A percentile compares a stretch with the other conserved stretches of the same genome.
Conservation (phyloP, 75 land plant species). For the Picea sitchensis region DNA sequence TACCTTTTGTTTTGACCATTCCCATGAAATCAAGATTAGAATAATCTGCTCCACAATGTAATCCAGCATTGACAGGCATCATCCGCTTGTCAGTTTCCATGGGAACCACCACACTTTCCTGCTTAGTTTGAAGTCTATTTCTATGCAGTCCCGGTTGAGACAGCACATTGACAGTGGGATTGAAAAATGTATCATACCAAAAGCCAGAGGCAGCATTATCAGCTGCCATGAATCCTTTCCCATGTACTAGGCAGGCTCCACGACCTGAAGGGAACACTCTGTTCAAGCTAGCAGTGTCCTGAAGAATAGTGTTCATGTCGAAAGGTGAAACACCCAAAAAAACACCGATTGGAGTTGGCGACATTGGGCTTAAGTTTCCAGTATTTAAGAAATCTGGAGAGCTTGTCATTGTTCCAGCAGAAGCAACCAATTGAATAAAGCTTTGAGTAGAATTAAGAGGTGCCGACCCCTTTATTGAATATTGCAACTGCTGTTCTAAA, state of each 20-base stretch:
- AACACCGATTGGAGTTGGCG: not conserved
- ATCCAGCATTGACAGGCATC: no score
- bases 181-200: no score
- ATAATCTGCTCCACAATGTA: no score
- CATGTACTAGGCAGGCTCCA: not conserved
- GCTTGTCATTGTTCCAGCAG: not conserved
- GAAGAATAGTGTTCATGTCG: not conserved
- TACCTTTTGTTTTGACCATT: no score
- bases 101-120: no score
- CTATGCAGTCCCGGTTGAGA: no score
- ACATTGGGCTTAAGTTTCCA: slow-evolving; percentile 8
- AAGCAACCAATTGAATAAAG: not conserved
- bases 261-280: not conserved
- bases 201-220: no score
- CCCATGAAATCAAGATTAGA: no score
- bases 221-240: not conserved
- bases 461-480: not conserved
- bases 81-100: no score
- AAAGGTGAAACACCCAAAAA: not conserved
- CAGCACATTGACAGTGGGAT: no score
- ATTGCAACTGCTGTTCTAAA: not conserved
- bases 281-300: not conserved
- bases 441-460: not conserved
- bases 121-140: no score
- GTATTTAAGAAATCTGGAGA: not conserved